These are phyloP conservation scores for Bombardia bombarda DNA, from an alignment of 495 filamentous ascomycete species.

Conservation along the genomic window DNA sequence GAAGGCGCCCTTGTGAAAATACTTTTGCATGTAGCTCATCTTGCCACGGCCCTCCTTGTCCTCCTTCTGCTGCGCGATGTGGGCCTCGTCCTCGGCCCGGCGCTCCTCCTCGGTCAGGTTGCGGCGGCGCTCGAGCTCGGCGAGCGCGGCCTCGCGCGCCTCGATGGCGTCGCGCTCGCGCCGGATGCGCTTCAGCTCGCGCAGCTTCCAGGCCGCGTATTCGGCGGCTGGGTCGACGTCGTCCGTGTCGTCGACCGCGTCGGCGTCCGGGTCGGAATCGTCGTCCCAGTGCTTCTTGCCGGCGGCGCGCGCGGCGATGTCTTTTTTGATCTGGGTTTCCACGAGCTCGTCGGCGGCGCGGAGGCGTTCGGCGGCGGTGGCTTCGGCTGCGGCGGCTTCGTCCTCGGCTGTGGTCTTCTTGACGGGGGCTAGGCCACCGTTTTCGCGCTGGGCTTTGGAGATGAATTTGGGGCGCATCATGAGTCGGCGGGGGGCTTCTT, in stretches of 20 bases:
- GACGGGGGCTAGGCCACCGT: too few relatives aligned
- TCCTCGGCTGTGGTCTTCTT: conserved; percentile 18
- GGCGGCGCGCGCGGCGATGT: conserved; percentile 63
- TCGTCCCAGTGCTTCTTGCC: conserved; percentile 85
- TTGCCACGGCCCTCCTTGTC: conserved; percentile 80
- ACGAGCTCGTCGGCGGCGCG: conserved; percentile 69
- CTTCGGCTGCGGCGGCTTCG: conserved; percentile 23
- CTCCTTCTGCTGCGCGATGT: conserved; percentile 69
- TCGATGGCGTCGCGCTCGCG: conserved; percentile 82
- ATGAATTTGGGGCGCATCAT: conserved; percentile 89
- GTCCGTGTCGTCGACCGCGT: conserved; percentile 82
- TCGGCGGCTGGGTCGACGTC: conserved; percentile 83
- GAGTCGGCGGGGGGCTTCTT: conserved; percentile 65
- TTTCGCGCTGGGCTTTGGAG: conserved; percentile 62
- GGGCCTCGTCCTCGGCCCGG: conserved; percentile 75
- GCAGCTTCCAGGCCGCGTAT: conserved; percentile 85
- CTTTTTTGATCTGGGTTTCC: conserved; percentile 78
- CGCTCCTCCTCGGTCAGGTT: conserved; percentile 84
- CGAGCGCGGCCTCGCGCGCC: conserved; percentile 71
- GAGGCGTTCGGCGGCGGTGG: conserved; percentile 49
- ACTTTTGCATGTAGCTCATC: conserved; percentile 89
- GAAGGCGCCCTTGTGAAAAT: conserved; percentile 95
- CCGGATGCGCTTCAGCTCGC: conserved; percentile 81
- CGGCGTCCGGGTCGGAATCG: conserved; percentile 68
- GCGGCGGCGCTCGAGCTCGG: conserved; percentile 80